These are phyloP conservation scores for Amaranthus palmeri DNA, from an alignment of 148 eudicot species.

Conservation along the genomic window DNA sequence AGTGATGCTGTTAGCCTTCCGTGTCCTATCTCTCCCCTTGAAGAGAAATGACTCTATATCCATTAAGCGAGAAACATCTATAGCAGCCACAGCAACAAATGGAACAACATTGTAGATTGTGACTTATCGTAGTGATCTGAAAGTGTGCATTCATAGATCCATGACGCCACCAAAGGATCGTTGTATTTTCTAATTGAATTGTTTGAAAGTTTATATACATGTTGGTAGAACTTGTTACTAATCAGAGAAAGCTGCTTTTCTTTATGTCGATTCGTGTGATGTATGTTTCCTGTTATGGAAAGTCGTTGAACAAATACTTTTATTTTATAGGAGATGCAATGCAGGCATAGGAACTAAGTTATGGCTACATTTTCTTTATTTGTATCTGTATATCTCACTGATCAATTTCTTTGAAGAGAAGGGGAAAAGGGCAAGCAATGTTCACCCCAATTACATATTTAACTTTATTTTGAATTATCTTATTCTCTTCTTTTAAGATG, in stretches of 20 bases:
- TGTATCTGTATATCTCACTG: no score
- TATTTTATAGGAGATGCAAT: no score
- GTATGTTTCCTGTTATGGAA: background rate
- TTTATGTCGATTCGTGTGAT: background rate
- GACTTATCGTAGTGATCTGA: background rate
- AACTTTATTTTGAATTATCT: no score
- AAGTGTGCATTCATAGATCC: slow-evolving; percentile 15
- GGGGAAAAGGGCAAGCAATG: no score
- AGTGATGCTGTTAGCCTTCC: slow-evolving; percentile 49
- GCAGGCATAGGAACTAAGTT: no score
- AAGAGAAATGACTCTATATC: slow-evolving; percentile 45
- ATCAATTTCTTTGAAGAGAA: no score
- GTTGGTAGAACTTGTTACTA: slow-evolving; percentile 13
- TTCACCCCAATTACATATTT: no score
- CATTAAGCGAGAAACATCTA: slow-evolving; percentile 31
- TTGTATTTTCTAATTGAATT: slow-evolving; percentile 7
- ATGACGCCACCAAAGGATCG: slow-evolving; percentile 16
- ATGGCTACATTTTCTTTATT: no score
- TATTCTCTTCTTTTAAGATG: no score
- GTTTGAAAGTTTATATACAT: slow-evolving; percentile 5
- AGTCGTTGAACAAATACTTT: background rate
- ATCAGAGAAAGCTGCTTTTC: slow-evolving; percentile 16
- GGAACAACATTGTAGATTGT: slow-evolving; percentile 6
- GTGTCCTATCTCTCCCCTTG: slow-evolving; percentile 62
- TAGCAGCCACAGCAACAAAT: background rate